A percentile compares a stretch with the other conserved stretches of the same genome.
These are phyloP conservation scores for Ulota crispa DNA, from an alignment of 225 moss, liverwort and hornwort genomes.

Conservation along the genomic window DNA sequence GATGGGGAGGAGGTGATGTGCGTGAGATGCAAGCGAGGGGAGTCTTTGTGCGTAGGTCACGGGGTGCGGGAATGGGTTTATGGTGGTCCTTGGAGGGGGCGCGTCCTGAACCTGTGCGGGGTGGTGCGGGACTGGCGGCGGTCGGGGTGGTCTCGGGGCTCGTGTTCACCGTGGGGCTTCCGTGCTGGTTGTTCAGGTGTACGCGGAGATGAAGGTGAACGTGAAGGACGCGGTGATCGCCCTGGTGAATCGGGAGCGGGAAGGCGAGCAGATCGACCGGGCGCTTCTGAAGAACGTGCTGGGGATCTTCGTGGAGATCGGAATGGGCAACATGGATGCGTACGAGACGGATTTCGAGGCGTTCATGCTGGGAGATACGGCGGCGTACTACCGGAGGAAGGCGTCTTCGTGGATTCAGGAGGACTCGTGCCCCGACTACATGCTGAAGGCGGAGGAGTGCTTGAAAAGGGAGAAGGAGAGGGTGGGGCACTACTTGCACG, in stretches of 20 bases:
- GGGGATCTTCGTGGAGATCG: slow-evolving; percentile 73
- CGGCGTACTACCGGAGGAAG: slow-evolving; percentile 60
- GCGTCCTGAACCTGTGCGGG: too few species aligned
- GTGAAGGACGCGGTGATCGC: slow-evolving; percentile 80
- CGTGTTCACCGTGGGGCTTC: background rate
- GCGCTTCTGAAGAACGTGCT: slow-evolving; percentile 71
- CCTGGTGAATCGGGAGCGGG: slow-evolving; percentile 72
- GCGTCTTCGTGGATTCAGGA: slow-evolving; percentile 77
- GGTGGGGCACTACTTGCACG: slow-evolving; percentile 73
- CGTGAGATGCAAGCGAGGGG: background rate
- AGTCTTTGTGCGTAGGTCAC: background rate
- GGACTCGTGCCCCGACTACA: slow-evolving; percentile 77
- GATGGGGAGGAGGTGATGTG: background rate
- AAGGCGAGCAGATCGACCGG: slow-evolving; percentile 82
- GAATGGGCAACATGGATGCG: slow-evolving; percentile 73
- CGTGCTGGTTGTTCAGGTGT: slow-evolving; percentile 7
- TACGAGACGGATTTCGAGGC: slow-evolving; percentile 71
- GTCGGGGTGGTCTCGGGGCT: background rate
- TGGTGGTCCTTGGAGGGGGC: too few species aligned
- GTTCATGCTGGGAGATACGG: slow-evolving; percentile 61
- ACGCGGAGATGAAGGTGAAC: slow-evolving; percentile 73
- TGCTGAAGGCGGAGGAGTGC: slow-evolving; percentile 79
- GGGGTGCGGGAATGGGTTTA: background rate
- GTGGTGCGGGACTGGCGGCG: too few species aligned
- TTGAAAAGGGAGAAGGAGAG: slow-evolving; percentile 80